Evolutionary conservation across 768 basidiomycete species (phyloP).

Genomic region (Lentinus tigrinus): DNA sequence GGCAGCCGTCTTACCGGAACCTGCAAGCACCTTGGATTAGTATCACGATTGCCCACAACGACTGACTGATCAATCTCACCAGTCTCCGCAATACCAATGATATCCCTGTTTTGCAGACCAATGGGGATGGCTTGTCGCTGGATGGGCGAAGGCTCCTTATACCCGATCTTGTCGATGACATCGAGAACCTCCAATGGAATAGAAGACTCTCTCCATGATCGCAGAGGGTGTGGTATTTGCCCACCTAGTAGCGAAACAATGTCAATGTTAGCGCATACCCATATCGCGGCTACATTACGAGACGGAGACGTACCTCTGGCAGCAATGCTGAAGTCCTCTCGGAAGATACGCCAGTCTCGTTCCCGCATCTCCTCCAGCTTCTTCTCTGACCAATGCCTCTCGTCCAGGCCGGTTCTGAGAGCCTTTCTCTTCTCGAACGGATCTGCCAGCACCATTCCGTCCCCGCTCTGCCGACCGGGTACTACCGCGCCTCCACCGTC

Average conservation of each 20-base stretch:
- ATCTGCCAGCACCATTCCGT: slow-evolving; percentile 64
- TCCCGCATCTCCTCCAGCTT: slow-evolving; percentile 91
- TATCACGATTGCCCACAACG: no score
- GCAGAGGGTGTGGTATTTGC: slow-evolving; percentile 87
- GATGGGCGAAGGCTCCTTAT: slow-evolving; percentile 96
- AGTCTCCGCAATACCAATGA: slow-evolving; percentile 98
- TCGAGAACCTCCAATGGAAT: slow-evolving; percentile 80
- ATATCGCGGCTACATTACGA: background rate
- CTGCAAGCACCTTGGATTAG: slow-evolving; percentile 41
- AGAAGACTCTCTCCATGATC: slow-evolving; percentile 86
- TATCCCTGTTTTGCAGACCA: slow-evolving; percentile 91
- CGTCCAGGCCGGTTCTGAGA: slow-evolving; percentile 80
- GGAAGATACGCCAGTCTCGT: slow-evolving; percentile 98
- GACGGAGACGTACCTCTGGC: slow-evolving; percentile 64
- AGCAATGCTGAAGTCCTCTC: slow-evolving; percentile 97
- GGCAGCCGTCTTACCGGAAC: slow-evolving; percentile 98
- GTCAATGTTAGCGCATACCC: no score
- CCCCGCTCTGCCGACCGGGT: slow-evolving; percentile 35
- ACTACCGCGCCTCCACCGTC: slow-evolving; percentile 54
- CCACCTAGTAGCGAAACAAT: slow-evolving; percentile 68
- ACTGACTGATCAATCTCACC: slow-evolving; percentile 53
- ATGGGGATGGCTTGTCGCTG: slow-evolving; percentile 99
- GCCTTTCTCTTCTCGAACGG: slow-evolving; percentile 81
- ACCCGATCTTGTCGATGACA: slow-evolving; percentile 88
- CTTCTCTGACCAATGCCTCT: slow-evolving; percentile 98